Conservation (phyloP, 148 eudicot genomes). For the Amaranthus hypochondriacus region DNA sequence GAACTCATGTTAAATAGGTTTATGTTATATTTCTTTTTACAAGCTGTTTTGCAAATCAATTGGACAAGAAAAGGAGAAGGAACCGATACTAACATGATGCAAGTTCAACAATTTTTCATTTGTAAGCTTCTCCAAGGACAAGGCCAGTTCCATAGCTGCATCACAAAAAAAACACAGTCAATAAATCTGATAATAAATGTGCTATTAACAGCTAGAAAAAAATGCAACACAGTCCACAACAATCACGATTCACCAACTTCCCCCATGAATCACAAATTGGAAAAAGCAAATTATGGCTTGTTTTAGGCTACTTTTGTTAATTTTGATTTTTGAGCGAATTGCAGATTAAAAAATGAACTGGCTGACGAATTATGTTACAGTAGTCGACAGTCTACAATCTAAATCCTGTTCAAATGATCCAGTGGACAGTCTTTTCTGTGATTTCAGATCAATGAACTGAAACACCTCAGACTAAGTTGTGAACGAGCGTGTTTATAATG, state of each 20-base stretch:
- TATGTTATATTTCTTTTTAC: too few species aligned
- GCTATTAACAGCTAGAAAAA: not conserved
- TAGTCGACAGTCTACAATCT: too few species aligned
- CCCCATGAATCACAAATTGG: too few species aligned
- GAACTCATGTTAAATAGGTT: too few species aligned
- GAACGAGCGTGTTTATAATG: not conserved
- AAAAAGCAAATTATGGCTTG: too few species aligned
- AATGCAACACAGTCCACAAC: not conserved
- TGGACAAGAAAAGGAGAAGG: too few species aligned
- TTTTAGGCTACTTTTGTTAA: too few species aligned
- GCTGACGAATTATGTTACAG: too few species aligned
- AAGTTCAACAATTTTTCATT: constrained; percentile 81
- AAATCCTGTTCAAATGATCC: not conserved
- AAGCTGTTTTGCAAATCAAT: not conserved
- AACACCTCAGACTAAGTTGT: not conserved
- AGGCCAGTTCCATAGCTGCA: constrained; percentile 91
- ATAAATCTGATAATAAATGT: not conserved
- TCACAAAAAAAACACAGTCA: constrained; percentile 2
- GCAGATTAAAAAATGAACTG: too few species aligned
- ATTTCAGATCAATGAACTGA: not conserved
- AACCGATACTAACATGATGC: constrained; percentile 51
- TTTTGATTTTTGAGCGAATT: too few species aligned
- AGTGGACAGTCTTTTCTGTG: not conserved
- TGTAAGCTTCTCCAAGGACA: constrained; percentile 86
- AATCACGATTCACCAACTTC: not conserved